Conservation (phyloP, 495 filamentous ascomycete genomes). For the Podospora bellae-mahoneyi region DNA sequence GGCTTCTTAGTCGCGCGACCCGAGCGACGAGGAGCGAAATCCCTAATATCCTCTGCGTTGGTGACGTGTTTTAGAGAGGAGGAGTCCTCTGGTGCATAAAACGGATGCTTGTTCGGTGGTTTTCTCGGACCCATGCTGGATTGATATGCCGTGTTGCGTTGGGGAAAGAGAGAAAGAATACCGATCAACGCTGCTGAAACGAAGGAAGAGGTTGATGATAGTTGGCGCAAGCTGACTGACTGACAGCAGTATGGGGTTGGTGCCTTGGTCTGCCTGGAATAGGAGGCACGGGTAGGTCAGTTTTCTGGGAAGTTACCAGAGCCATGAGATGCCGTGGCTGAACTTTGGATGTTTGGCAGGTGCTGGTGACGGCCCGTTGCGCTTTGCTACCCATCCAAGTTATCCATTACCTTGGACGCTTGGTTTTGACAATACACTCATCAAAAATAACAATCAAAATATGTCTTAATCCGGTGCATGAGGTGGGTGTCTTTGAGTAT, state of each 20-base stretch:
- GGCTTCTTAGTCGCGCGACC: constrained; percentile 32
- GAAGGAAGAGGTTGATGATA: not conserved
- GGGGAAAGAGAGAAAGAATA: not conserved
- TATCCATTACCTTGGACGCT: not conserved
- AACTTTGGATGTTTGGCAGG: too few species aligned
- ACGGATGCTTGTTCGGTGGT: not conserved
- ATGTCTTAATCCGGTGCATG: too few species aligned
- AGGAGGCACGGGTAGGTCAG: not conserved
- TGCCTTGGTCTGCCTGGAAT: not conserved
- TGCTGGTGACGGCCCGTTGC: not conserved
- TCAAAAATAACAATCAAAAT: too few species aligned
- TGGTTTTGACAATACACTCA: not conserved
- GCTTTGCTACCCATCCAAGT: not conserved
- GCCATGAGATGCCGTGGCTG: not conserved
- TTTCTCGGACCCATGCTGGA: not conserved
- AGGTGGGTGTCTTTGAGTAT: too few species aligned
- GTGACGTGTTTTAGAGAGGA: not conserved
- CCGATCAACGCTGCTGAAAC: not conserved
- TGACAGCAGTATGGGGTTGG: not conserved
- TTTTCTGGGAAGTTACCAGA: not conserved
- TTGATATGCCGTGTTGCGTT: not conserved
- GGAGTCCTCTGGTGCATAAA: too few species aligned
- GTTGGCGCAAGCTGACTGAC: too few species aligned
- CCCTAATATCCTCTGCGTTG: not conserved
- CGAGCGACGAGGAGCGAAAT: constrained; percentile 32